phyloP scores from a whole-genome alignment of 371 early-diverging fungal genomes.

The Lichtheimia ornata region DNA sequence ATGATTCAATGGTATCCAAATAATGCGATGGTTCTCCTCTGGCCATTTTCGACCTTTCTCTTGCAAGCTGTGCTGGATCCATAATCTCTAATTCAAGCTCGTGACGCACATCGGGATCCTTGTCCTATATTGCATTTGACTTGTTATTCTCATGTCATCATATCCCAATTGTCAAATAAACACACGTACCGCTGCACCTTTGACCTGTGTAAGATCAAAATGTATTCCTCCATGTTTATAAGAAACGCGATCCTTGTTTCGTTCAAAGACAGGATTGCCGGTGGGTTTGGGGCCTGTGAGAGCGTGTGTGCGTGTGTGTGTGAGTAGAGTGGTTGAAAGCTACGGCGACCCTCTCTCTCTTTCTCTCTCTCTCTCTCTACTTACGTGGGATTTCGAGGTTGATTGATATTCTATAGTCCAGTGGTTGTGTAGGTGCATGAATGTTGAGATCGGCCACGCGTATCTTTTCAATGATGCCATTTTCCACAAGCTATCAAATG shows the following conservation, averaged over 20 bases:
- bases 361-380: background rate
- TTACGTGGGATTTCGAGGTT: slow-evolving; percentile 67
- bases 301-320: background rate
- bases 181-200: slow-evolving; percentile 18
- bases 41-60: slow-evolving; percentile 38
- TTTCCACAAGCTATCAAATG: slow-evolving; percentile 44
- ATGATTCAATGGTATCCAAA: slow-evolving; percentile 47
- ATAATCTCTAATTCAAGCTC: slow-evolving; percentile 66
- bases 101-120: slow-evolving; percentile 48
- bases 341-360: too few relatives aligned
- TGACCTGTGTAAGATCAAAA: slow-evolving; percentile 79
- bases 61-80: slow-evolving; percentile 35
- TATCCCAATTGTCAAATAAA: background rate
- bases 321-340: too few relatives aligned
- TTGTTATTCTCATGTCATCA: background rate
- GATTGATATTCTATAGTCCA: slow-evolving; percentile 77
- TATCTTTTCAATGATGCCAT: slow-evolving; percentile 67
- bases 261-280: slow-evolving; percentile 45
- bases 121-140: background rate
- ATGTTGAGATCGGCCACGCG: slow-evolving; percentile 71
- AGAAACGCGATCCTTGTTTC: slow-evolving; percentile 75
- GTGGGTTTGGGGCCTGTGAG: slow-evolving; percentile 32
- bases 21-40: slow-evolving; percentile 48
- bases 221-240: slow-evolving; percentile 74
- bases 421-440: slow-evolving; percentile 65